phyloP scores from a whole-genome alignment of 2,329 filamentous ascomycete genomes.

The Aspergillus pseudoglaucus region DNA sequence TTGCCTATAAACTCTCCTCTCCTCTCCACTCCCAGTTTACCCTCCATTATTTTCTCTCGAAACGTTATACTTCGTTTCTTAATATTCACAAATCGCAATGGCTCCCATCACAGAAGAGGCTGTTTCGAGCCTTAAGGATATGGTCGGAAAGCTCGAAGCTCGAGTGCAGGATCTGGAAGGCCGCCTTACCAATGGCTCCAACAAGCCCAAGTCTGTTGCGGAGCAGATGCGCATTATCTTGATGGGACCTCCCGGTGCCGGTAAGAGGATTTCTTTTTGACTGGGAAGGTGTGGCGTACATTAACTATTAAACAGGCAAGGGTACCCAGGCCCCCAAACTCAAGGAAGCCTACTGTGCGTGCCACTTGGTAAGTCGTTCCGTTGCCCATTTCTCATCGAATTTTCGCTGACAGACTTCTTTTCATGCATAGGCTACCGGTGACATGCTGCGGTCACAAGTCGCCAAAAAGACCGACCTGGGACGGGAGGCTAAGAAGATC shows the following conservation, averaged over 20 bases:
- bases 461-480: constrained; percentile 90
- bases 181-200: constrained; percentile 52
- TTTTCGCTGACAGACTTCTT: background rate
- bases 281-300: background rate
- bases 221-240: constrained; percentile 89
- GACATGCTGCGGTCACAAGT: constrained; percentile 99
- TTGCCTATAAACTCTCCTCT: background rate
- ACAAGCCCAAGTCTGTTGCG: constrained; percentile 45
- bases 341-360: constrained; percentile 96
- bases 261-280: constrained; percentile 44
- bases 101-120: constrained; percentile 75
- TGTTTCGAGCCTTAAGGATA: constrained; percentile 75
- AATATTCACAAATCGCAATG: constrained; percentile 53
- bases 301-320: constrained; percentile 62
- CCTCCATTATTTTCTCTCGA: background rate
- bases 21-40: background rate
- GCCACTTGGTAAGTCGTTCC: constrained; percentile 70
- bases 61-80: constrained; percentile 10
- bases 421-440: constrained; percentile 68
- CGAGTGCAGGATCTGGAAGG: constrained; percentile 80
- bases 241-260: constrained; percentile 94
- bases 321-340: constrained; percentile 97
- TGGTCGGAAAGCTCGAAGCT: constrained; percentile 75
- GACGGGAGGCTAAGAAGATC: constrained; percentile 98
- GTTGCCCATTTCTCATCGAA: constrained; percentile 1